Evolutionary conservation across 495 filamentous ascomycete genomes (phyloP).

Genomic region (Hypoxylon perforatum): DNA sequence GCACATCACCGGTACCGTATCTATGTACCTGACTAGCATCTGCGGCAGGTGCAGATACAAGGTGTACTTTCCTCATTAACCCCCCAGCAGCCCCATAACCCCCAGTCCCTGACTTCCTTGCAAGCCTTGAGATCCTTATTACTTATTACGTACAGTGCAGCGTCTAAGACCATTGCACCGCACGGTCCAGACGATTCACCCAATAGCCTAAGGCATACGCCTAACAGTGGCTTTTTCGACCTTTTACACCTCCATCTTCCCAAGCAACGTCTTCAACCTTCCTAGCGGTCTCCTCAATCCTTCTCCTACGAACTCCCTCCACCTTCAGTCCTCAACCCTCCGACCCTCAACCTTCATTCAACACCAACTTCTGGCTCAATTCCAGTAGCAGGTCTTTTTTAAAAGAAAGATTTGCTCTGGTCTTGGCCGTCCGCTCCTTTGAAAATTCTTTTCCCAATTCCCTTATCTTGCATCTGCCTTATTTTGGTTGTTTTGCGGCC

Average conservation of each 20-base stretch:
- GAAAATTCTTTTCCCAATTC: constrained; percentile 42
- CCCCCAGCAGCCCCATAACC: background rate
- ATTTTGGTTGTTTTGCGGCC: constrained; percentile 37
- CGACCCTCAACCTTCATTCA: constrained; percentile 36
- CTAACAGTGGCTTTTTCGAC: constrained; percentile 38
- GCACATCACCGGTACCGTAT: too few species aligned
- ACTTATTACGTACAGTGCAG: constrained; percentile 33
- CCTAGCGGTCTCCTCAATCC: constrained; percentile 38
- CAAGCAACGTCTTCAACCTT: constrained; percentile 37
- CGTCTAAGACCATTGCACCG: constrained; percentile 15
- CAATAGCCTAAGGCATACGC: constrained; percentile 22
- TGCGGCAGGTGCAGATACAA: constrained; percentile 13
- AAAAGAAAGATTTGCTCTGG: constrained; percentile 63
- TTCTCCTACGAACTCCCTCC: constrained; percentile 49
- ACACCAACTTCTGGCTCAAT: constrained; percentile 55
- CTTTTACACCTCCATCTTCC: constrained; percentile 36
- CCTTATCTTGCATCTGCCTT: constrained; percentile 45
- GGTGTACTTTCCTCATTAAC: too few species aligned
- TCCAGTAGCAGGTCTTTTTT: constrained; percentile 56
- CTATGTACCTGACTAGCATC: constrained; percentile 18
- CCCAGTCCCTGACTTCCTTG: constrained; percentile 16
- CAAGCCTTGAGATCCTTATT: constrained; percentile 42
- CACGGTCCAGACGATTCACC: constrained; percentile 42
- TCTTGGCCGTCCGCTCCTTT: constrained; percentile 67
- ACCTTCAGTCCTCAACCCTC: constrained; percentile 42